Percentiles rank a stretch among this genome's conserved stretches.
Conservation (phyloP, 495 filamentous ascomycete species). For the Xylaria sp. region DNA sequence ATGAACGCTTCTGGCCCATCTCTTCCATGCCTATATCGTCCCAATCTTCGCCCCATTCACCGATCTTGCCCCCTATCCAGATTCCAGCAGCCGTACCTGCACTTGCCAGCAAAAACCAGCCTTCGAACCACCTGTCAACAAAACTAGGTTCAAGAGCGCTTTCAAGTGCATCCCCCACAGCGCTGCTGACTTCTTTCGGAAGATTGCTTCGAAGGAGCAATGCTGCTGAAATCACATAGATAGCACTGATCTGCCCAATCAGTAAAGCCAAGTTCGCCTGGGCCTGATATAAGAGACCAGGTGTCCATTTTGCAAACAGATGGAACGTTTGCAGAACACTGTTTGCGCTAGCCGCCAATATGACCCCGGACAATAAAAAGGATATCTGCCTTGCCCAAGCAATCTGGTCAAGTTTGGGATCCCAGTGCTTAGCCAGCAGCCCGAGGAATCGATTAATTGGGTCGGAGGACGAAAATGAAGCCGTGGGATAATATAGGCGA, state of each 20-base stretch:
- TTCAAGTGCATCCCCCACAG: constrained; percentile 73
- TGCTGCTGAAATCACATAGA: constrained; percentile 79
- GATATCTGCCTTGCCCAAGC: constrained; percentile 81
- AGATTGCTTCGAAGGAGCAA: constrained; percentile 76
- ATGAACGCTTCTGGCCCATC: constrained; percentile 69
- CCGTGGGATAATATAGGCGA: constrained; percentile 54
- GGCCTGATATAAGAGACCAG: constrained; percentile 64
- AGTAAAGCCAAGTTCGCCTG: constrained; percentile 75
- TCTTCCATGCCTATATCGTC: constrained; percentile 71
- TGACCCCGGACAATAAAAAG: constrained; percentile 77
- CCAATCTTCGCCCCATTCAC: constrained; percentile 62
- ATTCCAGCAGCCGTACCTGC: constrained; percentile 68
- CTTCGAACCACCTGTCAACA: constrained; percentile 88
- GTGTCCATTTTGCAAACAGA: constrained; percentile 73
- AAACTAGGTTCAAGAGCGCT: constrained; percentile 72
- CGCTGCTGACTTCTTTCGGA: constrained; percentile 71
- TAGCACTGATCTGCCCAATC: constrained; percentile 76
- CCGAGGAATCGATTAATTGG: constrained; percentile 79
- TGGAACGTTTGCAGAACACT: constrained; percentile 78
- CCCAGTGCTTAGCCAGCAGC: constrained; percentile 74
- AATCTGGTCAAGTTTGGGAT: constrained; percentile 69
- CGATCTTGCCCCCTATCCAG: constrained; percentile 69
- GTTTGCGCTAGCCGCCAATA: constrained; percentile 77
- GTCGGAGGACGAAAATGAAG: constrained; percentile 72
- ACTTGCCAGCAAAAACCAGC: constrained; percentile 74